Conservation (phyloP, 2,329 filamentous ascomycete genomes). For the Aspergillus pseudoviridinutans region DNA sequence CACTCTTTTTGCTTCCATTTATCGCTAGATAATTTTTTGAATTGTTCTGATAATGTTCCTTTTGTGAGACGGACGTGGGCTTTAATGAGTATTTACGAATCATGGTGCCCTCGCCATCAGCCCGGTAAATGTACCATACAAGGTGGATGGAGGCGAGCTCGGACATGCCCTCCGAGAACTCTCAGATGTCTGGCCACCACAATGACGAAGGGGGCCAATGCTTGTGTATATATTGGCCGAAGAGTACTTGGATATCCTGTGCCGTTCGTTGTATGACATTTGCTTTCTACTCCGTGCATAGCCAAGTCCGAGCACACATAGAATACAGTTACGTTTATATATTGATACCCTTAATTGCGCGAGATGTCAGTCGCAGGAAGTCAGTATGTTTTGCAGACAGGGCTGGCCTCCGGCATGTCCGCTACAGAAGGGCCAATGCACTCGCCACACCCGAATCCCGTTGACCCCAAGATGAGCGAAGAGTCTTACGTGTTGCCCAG, state of each 20-base stretch:
- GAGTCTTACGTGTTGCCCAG: slow-evolving; percentile 19
- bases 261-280: neutral
- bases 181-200: neutral
- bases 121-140: neutral
- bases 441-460: slow-evolving; percentile 14
- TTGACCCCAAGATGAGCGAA: slow-evolving; percentile 18
- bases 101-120: neutral
- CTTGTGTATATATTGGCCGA: neutral
- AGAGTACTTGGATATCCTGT: neutral
- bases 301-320: neutral
- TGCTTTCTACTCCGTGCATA: neutral
- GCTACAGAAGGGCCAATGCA: slow-evolving; percentile 17
- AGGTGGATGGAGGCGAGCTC: neutral
- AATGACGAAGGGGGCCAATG: neutral
- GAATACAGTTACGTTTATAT: neutral
- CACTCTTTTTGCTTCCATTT: neutral
- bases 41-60: neutral
- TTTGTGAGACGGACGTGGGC: neutral
- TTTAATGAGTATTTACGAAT: neutral
- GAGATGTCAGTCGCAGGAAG: slow-evolving; percentile 15
- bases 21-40: neutral
- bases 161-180: neutral
- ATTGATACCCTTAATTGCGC: neutral
- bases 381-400: slow-evolving; percentile 21
- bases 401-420: slow-evolving; percentile 21